Base-by-base conservation (phyloP, 257 asterid species). In the Plantago major region DNA sequence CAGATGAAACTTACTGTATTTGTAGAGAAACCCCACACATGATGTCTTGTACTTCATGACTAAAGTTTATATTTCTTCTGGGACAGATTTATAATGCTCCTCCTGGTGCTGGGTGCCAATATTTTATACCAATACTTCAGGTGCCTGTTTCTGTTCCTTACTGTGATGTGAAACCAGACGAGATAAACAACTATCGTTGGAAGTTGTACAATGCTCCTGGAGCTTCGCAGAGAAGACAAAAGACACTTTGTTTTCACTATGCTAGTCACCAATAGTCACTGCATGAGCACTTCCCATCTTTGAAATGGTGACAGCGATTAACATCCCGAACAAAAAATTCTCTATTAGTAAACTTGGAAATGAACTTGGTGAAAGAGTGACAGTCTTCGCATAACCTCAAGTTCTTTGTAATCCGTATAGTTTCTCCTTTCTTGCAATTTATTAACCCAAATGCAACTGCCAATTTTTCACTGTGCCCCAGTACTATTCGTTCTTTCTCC, bases 381-480 rank as follows among this genome's bases (percentile, higher is more conserved):
- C 97, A 90, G 58, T 90, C 97, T 74, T 85, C 95, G 48, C 97
- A 90, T 37, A 90, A 68, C 78, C 97, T 80, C 73, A 90, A 65
- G 69, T 90, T 90, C 93, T 90, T 90, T 47, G 93, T 78, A 49
- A 90, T 81, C 82, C 97, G 79, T 17, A 90, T 85, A 33, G 82
- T 78, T 63, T 83, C 95, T 57, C 97, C 93, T 73, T 65, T 83
- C 28, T 85, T 75, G 73, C 78, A 78, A 71, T 81, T 85, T 57
- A 90, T 87, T 49, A 90, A 73, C 30, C 97, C 97, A 62, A 85
- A 87, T 4, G 93, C 95, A 65, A 90, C 93, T 8, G 97, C 97
- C 18, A 90, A 62, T 64, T 90, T 90, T 48, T 90, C 97, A 49
- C 97, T 90, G 45, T 90, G 97, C 14, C 97, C 96, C 73, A 90